Percentiles rank a stretch among this genome's conserved stretches.
These are phyloP conservation scores for Albizia julibrissin DNA, from an alignment of 306 rosid species.

Conservation along the genomic window DNA sequence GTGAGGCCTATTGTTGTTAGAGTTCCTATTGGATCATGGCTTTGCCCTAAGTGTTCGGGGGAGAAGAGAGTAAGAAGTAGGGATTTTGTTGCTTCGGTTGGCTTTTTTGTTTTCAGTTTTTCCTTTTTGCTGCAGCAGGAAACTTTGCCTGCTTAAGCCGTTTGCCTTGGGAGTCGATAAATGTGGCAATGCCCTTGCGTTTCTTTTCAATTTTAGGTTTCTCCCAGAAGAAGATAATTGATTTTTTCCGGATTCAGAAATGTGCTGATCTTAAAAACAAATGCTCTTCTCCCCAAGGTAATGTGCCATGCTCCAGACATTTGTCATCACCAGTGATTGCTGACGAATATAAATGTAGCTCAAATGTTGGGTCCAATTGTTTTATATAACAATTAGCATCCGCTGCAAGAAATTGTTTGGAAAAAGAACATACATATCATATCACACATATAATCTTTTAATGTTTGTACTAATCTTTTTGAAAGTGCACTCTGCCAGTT, in stretches of 20 bases:
- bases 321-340: not conserved
- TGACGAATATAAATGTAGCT: conserved; percentile 4
- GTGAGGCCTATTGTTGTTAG: conserved; percentile 74
- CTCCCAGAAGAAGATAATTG: conserved; percentile 68
- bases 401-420: conserved; percentile 9
- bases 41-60: conserved; percentile 70
- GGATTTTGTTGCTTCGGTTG: conserved; percentile 22
- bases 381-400: not conserved
- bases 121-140: not conserved
- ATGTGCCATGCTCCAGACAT: conserved; percentile 13
- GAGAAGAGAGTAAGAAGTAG: conserved; percentile 57
- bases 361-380: conserved; percentile 27
- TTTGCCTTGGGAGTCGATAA: conserved; percentile 15
- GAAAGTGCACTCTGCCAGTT: conserved; percentile 11
- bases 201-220: conserved; percentile 49
- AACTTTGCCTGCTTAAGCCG: not conserved
- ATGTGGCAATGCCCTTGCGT: conserved; percentile 37
- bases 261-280: conserved; percentile 23
- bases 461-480: conserved; percentile 19
- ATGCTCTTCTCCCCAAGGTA: conserved; percentile 55
- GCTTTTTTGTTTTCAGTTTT: not conserved
- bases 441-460: not conserved
- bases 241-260: conserved; percentile 74
- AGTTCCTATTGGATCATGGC: conserved; percentile 87
- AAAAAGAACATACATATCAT: not conserved